These are phyloP conservation scores for Puccinia hordei DNA, from an alignment of 1,284 basidiomycete species.

Conservation along the genomic window DNA sequence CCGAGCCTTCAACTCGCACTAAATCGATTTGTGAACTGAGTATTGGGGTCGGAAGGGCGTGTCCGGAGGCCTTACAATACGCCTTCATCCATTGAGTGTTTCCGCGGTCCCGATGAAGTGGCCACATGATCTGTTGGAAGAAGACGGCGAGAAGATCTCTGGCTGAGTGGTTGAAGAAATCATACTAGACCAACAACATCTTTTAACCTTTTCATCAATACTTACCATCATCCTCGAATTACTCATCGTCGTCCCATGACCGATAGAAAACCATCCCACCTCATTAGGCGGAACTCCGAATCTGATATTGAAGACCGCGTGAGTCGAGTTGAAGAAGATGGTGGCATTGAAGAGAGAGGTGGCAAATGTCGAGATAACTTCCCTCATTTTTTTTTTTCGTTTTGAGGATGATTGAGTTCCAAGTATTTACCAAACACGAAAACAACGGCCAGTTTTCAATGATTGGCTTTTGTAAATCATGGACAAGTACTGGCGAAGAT, in stretches of 20 bases:
- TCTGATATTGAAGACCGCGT: constrained; percentile 34
- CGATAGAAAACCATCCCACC: constrained; percentile 45
- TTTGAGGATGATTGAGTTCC: background rate
- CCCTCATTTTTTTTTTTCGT: background rate
- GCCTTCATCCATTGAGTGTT: constrained; percentile 34
- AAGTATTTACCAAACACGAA: background rate
- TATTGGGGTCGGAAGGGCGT: constrained; percentile 41
- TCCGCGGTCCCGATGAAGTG: background rate
- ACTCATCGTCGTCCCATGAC: constrained; percentile 48
- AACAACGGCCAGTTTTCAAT: background rate
- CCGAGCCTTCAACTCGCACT: constrained; percentile 10
- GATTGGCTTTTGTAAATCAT: too few relatives aligned
- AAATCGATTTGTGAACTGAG: constrained; percentile 23
- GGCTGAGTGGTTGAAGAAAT: background rate
- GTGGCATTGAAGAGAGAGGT: constrained; percentile 27
- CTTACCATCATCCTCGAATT: constrained; percentile 51
- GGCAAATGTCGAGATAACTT: constrained; percentile 2
- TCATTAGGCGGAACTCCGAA: constrained; percentile 15
- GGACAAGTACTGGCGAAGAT: too few relatives aligned
- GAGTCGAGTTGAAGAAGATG: constrained; percentile 38
- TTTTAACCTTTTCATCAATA: too few relatives aligned
- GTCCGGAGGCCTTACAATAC: constrained; percentile 42
- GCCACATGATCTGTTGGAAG: constrained; percentile 44
- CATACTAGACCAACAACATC: too few relatives aligned
- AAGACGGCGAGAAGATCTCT: background rate